A percentile compares a stretch with the other conserved stretches of the same genome.
phyloP scores from a whole-genome alignment of 768 basidiomycete species.

The Imleria badia region DNA sequence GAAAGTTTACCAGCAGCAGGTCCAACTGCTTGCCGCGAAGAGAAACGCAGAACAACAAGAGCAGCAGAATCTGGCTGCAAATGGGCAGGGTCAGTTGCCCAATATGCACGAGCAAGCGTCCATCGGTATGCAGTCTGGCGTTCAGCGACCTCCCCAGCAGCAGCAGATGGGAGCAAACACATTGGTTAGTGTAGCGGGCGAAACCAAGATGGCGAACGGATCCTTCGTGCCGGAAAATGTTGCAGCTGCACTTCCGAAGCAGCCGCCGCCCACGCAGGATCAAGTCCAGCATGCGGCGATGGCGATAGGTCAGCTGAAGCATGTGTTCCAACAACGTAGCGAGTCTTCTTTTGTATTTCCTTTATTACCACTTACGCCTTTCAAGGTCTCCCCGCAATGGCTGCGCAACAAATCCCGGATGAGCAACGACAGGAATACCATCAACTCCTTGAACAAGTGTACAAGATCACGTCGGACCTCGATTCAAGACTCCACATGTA shows the following conservation, averaged over 20 bases:
- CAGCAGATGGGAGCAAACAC: constrained; percentile 11
- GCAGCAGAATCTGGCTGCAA: constrained; percentile 20
- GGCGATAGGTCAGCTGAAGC: constrained; percentile 34
- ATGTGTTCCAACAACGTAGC: constrained; percentile 34
- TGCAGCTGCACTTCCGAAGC: constrained; percentile 4
- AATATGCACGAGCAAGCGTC: constrained; percentile 23
- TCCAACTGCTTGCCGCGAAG: constrained; percentile 13
- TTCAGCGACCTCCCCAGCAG: constrained; percentile 15
- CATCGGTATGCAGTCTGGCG: constrained; percentile 10
- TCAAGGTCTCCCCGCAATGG: constrained; percentile 38
- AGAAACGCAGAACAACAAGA: constrained; percentile 26
- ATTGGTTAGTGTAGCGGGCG: constrained; percentile 12
- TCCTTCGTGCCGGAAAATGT: constrained; percentile 7
- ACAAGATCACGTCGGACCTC: constrained; percentile 45
- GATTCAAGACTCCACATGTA: constrained; percentile 52
- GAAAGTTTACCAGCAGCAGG: constrained; percentile 29
- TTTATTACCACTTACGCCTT: constrained; percentile 10
- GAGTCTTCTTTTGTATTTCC: constrained; percentile 14
- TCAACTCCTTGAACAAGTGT: constrained; percentile 47
- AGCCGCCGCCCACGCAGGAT: constrained; percentile 30
- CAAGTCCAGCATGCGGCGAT: constrained; percentile 31
- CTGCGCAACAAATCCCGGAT: constrained; percentile 42
- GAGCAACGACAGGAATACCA: constrained; percentile 58
- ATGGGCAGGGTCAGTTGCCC: constrained; percentile 16
- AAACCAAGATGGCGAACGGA: constrained; percentile 18